Percentiles rank a stretch among this genome's conserved stretches.
These are phyloP conservation scores for Exophiala aquamarina DNA, from an alignment of 2,329 filamentous ascomycete species.

Conservation along the genomic window DNA sequence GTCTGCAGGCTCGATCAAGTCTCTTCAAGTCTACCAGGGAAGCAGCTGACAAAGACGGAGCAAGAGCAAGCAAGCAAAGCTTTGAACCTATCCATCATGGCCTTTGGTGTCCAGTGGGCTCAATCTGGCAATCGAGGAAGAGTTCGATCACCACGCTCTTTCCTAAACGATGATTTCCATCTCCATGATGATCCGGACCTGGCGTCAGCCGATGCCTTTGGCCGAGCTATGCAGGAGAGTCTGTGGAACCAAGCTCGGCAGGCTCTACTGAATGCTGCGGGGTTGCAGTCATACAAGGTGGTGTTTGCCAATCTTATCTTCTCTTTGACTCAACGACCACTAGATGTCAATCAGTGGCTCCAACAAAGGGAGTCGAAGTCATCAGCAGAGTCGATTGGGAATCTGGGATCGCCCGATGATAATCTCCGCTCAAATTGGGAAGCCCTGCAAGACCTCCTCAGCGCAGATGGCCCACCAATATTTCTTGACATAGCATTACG, in stretches of 20 bases:
- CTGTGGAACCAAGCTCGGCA: slow-evolving; percentile 45
- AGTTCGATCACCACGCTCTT: no score
- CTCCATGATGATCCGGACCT: slow-evolving; percentile 12
- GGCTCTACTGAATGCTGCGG: slow-evolving; percentile 38
- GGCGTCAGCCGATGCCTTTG: slow-evolving; percentile 21
- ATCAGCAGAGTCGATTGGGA: background rate
- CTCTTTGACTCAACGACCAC: slow-evolving; percentile 43
- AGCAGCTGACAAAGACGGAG: slow-evolving; percentile 37
- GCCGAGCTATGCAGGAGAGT: slow-evolving; percentile 37
- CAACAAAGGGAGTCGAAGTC: no score
- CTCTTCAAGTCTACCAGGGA: slow-evolving; percentile 34
- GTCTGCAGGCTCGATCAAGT: slow-evolving; percentile 42
- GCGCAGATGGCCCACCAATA: slow-evolving; percentile 14
- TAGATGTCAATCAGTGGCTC: slow-evolving; percentile 9
- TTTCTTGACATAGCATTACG: slow-evolving; percentile 22
- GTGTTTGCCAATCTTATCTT: slow-evolving; percentile 48
- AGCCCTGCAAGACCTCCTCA: slow-evolving; percentile 12
- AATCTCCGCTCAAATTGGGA: slow-evolving; percentile 5
- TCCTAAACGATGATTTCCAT: no score
- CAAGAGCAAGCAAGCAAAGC: slow-evolving; percentile 37
- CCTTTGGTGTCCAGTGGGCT: slow-evolving; percentile 46
- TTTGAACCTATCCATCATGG: slow-evolving; percentile 43
- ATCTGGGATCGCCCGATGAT: slow-evolving; percentile 1
- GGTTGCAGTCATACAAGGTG: slow-evolving; percentile 46
- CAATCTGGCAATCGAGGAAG: slow-evolving; percentile 7